These are phyloP conservation scores for Pichia sp. DNA, from an alignment of 1,139 yeast genomes.

Conservation along the genomic window DNA sequence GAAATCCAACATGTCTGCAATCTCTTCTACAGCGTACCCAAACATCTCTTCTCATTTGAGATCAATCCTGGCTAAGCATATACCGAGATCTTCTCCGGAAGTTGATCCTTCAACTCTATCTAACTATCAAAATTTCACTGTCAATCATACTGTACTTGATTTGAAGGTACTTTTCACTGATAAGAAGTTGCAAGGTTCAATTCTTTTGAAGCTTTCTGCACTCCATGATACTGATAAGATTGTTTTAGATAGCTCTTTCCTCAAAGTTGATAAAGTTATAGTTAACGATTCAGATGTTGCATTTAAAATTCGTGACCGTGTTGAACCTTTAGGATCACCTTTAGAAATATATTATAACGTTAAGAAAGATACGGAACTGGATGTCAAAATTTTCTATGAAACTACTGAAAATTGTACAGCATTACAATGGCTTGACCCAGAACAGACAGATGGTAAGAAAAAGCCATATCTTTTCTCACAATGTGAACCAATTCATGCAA, in stretches of 20 bases:
- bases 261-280: conserved; percentile 40
- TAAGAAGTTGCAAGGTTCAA: conserved; percentile 48
- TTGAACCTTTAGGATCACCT: conserved; percentile 64
- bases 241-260: conserved; percentile 61
- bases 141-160: conserved; percentile 45
- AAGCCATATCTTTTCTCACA: conserved; percentile 81
- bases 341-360: conserved; percentile 34
- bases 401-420: conserved; percentile 80
- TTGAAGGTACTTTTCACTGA: conserved; percentile 51
- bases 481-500: conserved; percentile 86
- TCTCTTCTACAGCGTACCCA: conserved; percentile 17
- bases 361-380: conserved; percentile 19
- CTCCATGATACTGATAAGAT: conserved; percentile 30
- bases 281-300: conserved; percentile 35
- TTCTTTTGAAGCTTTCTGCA: conserved; percentile 38
- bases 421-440: conserved; percentile 72
- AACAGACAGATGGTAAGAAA: conserved; percentile 67
- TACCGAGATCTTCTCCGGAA: conserved; percentile 48
- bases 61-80: conserved; percentile 24
- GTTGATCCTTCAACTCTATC: conserved; percentile 71
- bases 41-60: conserved; percentile 22
- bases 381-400: conserved; percentile 43
- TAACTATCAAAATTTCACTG: conserved; percentile 50
- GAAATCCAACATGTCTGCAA: not conserved
- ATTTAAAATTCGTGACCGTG: conserved; percentile 40